Evolutionary conservation across 345 rosid species (phyloP), one percentile per base, ranked within the genome.

Genomic region (Erucastrum elatum): DNA sequence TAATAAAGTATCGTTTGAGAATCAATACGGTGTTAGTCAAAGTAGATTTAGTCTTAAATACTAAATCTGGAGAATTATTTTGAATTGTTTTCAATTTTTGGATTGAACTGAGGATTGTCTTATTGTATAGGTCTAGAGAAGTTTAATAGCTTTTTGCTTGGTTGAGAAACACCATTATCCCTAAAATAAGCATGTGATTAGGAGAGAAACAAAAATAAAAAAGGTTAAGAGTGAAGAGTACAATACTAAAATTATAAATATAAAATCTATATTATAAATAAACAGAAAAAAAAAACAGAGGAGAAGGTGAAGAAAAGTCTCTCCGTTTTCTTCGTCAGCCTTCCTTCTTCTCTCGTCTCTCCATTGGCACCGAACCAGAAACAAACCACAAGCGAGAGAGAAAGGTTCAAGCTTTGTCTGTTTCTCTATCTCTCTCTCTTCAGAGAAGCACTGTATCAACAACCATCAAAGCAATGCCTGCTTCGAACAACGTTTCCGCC

Each of bases 401-500:
- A 62, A 69, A 80, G 75, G 66, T 35, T 15, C 11, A 69, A 80
- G 61, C 75, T 55, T 17, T 55, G 27, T 55, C 70, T 68, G 13
- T 8, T 2, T 63, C 10, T 79, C 15, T 35, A 5, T 13, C 12
- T 65, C n/a, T 55, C 4, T 31, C 16, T 71, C 56, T 65, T 12
- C 64, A 0, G 6, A 12, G 29, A 78, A 72, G 62, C 63, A 67
- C 56, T 63, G 71, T 64, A 2, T 69, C 72, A 39, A 39, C 46
- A 35, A 72, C 73, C 63, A 39, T 65, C 66, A 58, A 39, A 49
- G 75, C 83, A 91, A 94, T 94, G 98, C 98, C 97, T 71, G 83
- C 96, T n/a, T 87, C 89, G 85, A 91, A 87, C 89, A 87, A 83
- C 77, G 66, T 58, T 8, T 70, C 87, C 49, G 77, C 85, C 70